Conservation (phyloP, 495 filamentous ascomycete species). For the Neurospora sublineolata region DNA sequence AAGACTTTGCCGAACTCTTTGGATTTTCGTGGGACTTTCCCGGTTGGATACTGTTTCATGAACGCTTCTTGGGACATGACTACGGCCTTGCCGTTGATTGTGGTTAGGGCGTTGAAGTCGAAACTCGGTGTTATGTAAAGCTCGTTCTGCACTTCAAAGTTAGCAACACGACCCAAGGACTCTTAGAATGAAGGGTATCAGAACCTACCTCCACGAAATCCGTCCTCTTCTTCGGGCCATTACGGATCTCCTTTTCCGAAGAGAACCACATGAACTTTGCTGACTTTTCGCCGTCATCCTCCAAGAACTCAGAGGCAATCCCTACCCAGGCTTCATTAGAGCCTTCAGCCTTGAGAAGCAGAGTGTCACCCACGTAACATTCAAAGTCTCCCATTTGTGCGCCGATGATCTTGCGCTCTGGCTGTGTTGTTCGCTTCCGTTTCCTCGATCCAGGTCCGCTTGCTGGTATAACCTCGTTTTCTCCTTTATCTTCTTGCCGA, state of each 20-base stretch:
- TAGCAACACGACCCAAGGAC: background rate
- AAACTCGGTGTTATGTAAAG: slow-evolving; percentile 79
- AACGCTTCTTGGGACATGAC: slow-evolving; percentile 66
- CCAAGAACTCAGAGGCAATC: slow-evolving; percentile 67
- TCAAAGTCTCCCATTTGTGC: slow-evolving; percentile 80
- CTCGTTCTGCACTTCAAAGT: slow-evolving; percentile 49
- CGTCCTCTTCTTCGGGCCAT: slow-evolving; percentile 66
- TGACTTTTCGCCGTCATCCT: slow-evolving; percentile 52
- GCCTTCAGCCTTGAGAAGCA: slow-evolving; percentile 73
- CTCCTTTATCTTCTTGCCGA: slow-evolving; percentile 9
- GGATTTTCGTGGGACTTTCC: slow-evolving; percentile 60
- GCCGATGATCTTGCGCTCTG: slow-evolving; percentile 49
- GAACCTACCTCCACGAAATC: slow-evolving; percentile 58
- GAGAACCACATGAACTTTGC: slow-evolving; percentile 86
- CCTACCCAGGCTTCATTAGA: slow-evolving; percentile 81
- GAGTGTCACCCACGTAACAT: slow-evolving; percentile 67
- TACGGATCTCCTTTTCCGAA: slow-evolving; percentile 75
- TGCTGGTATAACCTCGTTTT: slow-evolving; percentile 8
- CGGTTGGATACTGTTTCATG: slow-evolving; percentile 55
- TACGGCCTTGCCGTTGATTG: slow-evolving; percentile 78
- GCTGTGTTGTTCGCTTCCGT: slow-evolving; percentile 24
- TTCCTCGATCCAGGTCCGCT: slow-evolving; percentile 17
- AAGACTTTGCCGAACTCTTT: slow-evolving; percentile 80
- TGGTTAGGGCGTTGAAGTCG: slow-evolving; percentile 74
- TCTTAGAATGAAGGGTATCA: background rate